Evolutionary conservation across 2,329 filamentous ascomycete genomes (phyloP).

Genomic region (Cercospora nicotianae): DNA sequence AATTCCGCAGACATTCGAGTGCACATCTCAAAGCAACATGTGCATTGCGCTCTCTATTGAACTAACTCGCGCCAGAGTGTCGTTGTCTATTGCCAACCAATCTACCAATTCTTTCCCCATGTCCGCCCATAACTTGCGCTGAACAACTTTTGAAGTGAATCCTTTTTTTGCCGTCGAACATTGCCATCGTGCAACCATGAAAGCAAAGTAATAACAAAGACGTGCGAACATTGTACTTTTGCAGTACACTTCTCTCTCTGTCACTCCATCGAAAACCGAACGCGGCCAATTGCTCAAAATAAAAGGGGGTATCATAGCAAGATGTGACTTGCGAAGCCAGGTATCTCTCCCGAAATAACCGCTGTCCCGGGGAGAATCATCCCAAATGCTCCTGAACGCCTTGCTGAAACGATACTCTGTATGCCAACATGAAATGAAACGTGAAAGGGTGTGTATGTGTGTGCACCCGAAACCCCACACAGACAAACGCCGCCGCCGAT

Average conservation of each 20-base stretch:
- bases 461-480: neutral
- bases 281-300: conserved; percentile 7
- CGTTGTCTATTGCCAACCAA: neutral
- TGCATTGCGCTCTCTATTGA: neutral
- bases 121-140: neutral
- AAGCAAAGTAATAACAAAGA: neutral
- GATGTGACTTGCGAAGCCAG: conserved; percentile 30
- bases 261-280: neutral
- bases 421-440: conserved; percentile 20
- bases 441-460: conserved; percentile 2
- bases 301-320: conserved; percentile 28
- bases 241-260: neutral
- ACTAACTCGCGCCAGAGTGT: neutral
- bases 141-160: conserved; percentile 5
- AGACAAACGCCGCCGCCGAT: conserved; percentile 1
- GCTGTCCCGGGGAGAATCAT: conserved; percentile 31
- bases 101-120: neutral
- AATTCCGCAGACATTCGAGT: neutral
- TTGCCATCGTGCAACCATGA: conserved; percentile 6
- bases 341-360: conserved; percentile 31
- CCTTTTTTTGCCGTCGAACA: conserved; percentile 10
- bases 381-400: conserved; percentile 34
- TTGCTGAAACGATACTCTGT: conserved; percentile 33
- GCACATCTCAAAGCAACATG: neutral
- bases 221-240: neutral